These are phyloP conservation scores for Xylaria sp. DNA, from an alignment of 2,329 filamentous ascomycete genomes.

Conservation along the genomic window DNA sequence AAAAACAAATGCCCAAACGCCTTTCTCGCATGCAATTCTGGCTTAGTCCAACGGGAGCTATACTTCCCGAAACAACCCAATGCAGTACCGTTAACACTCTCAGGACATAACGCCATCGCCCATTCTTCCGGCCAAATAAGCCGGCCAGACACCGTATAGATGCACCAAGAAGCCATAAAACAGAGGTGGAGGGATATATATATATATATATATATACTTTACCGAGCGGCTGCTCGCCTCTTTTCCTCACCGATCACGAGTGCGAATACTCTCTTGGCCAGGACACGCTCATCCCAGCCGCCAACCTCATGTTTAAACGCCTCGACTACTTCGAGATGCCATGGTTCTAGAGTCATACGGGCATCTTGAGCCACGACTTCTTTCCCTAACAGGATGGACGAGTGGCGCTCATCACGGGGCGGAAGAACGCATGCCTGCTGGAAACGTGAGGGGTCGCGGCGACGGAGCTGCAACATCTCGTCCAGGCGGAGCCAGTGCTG, in stretches of 20 bases:
- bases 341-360: constrained; percentile 61
- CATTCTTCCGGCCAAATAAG: constrained; percentile 10
- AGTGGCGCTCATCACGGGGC: constrained; percentile 26
- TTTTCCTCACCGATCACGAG: constrained; percentile 63
- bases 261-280: constrained; percentile 65
- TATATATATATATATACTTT: neutral
- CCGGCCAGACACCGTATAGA: neutral
- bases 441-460: constrained; percentile 55
- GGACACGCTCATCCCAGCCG: constrained; percentile 60
- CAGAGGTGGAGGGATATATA: neutral
- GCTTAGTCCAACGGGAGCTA: neutral
- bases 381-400: constrained; percentile 58
- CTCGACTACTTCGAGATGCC: constrained; percentile 69
- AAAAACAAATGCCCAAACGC: constrained; percentile 5
- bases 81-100: neutral
- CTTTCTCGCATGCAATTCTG: neutral
- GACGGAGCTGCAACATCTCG: constrained; percentile 62
- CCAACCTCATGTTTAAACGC: constrained; percentile 62
- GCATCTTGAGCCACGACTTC: constrained; percentile 60
- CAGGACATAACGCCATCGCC: neutral
- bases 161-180: neutral
- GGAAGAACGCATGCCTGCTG: constrained; percentile 44
- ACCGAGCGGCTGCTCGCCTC: constrained; percentile 37
- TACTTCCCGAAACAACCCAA: neutral
- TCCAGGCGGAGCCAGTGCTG: constrained; percentile 66